Evolutionary conservation across 2,329 filamentous ascomycete genomes (phyloP).

Genomic region (Verticillium alfalfae): DNA sequence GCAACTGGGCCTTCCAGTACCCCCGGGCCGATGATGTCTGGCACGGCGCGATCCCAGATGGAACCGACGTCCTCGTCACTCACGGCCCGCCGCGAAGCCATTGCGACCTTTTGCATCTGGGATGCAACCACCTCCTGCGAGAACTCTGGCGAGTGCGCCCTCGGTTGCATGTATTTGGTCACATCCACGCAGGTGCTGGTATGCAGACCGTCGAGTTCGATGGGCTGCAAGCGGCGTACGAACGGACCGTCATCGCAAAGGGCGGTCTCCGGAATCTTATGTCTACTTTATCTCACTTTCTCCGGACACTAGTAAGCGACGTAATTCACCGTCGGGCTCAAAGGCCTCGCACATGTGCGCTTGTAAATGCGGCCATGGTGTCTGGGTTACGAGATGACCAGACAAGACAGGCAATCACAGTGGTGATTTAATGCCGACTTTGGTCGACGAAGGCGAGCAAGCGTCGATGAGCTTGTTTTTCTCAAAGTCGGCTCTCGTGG

Average conservation of each 20-base stretch:
- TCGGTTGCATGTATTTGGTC: slow-evolving; percentile 29
- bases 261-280: neutral
- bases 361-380: slow-evolving; percentile 1
- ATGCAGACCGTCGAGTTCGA: slow-evolving; percentile 23
- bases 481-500: no score
- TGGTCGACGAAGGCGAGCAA: no score
- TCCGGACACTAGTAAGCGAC: neutral
- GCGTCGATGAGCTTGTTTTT: no score
- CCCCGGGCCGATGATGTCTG: slow-evolving; percentile 21
- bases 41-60: slow-evolving; percentile 14
- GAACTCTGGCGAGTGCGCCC: slow-evolving; percentile 25
- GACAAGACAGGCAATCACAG: neutral
- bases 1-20: slow-evolving; percentile 38
- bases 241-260: slow-evolving; percentile 2
- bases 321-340: neutral
- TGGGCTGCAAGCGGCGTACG: slow-evolving; percentile 18
- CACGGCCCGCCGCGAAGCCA: slow-evolving; percentile 29
- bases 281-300: neutral
- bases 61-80: slow-evolving; percentile 30
- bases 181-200: slow-evolving; percentile 28
- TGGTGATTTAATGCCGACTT: neutral
- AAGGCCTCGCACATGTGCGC: neutral
- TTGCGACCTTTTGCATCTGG: slow-evolving; percentile 24
- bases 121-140: slow-evolving; percentile 21
- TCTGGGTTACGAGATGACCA: neutral